Conservation (phyloP, 1,284 basidiomycete species). For the Malassezia nana region DNA sequence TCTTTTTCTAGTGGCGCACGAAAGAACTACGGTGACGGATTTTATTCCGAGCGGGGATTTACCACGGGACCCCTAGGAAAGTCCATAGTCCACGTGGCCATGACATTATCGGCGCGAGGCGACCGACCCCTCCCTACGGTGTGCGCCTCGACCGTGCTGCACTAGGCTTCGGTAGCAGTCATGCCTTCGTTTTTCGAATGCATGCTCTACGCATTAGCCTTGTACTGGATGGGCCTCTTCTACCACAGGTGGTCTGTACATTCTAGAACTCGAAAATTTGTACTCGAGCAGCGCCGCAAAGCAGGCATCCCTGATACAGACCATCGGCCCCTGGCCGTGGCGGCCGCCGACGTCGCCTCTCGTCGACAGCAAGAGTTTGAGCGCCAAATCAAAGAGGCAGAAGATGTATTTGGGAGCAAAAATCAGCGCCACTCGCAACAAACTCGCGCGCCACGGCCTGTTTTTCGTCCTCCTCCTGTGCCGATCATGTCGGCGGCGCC, state of each 20-base stretch:
- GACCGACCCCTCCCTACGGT: too few species aligned
- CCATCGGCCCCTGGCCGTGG: slow-evolving; percentile 8
- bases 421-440: not conserved
- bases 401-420: slow-evolving; percentile 13
- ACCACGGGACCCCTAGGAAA: not conserved
- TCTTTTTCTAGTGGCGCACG: not conserved
- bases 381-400: not conserved
- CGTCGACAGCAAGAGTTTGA: slow-evolving; percentile 9
- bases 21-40: not conserved
- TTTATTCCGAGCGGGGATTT: not conserved
- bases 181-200: slow-evolving; percentile 4
- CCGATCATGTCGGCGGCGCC: not conserved
- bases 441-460: not conserved
- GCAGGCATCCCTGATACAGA: slow-evolving; percentile 17
- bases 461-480: slow-evolving; percentile 3
- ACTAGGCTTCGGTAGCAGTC: not conserved
- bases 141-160: too few species aligned
- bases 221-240: slow-evolving; percentile 7
- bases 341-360: slow-evolving; percentile 7
- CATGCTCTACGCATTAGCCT: slow-evolving; percentile 2
- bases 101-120: too few species aligned
- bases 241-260: slow-evolving; percentile 13
- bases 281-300: slow-evolving; percentile 15
- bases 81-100: too few species aligned
- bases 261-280: slow-evolving; percentile 8